Base-by-base conservation (phyloP, 768 basidiomycete genomes). In the Amanita muscaria region DNA sequence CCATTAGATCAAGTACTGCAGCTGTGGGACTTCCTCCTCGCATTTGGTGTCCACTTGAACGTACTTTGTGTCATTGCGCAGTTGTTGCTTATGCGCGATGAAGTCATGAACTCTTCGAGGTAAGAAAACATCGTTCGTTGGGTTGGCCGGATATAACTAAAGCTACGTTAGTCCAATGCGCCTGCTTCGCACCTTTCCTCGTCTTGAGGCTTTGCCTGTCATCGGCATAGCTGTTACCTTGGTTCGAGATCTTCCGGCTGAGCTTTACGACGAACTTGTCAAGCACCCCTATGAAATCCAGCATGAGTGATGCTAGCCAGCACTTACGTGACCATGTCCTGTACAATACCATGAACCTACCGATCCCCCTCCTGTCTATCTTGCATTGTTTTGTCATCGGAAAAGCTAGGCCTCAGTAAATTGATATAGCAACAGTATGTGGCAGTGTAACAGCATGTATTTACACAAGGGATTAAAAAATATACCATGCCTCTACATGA, bases 61-160 rank as follows among this genome's bases (percentile, higher is more conserved):
- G 84, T 99, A 9, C 70, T 99, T 12, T 97, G 93, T 57, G 92
- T 98, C 3, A 97, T 98, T 49, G 94, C 96, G 5, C 96, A 98
- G 56, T 65, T 99, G 3, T 60, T 93, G 3, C 74, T 94, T 9
- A 94, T 97, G 64, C 73, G 91, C 47, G 84, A 88, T 35, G 88
- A 91, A 36, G 77, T 99, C 37, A 90, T 99, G 82, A 71, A 66
- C 40, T 89, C 85, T 1, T 70, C 81, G 2, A 91, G 89, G 94
- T 93, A 32, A 76, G 59, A 23, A n/a, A n/a, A 32, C 15, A 15
- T 14, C 21, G 40, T 11, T 42, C 15, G 24, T 19, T n/a, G n/a
- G n/a, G n/a, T n/a, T n/a, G n/a, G n/a, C n/a, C n/a, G n/a, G n/a
- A n/a, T n/a, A n/a, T n/a, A n/a, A n/a, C 39, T 48, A 30, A 18